These are phyloP conservation scores for Galeopsis tetrahit DNA, from an alignment of 257 asterid species.

Conservation along the genomic window DNA sequence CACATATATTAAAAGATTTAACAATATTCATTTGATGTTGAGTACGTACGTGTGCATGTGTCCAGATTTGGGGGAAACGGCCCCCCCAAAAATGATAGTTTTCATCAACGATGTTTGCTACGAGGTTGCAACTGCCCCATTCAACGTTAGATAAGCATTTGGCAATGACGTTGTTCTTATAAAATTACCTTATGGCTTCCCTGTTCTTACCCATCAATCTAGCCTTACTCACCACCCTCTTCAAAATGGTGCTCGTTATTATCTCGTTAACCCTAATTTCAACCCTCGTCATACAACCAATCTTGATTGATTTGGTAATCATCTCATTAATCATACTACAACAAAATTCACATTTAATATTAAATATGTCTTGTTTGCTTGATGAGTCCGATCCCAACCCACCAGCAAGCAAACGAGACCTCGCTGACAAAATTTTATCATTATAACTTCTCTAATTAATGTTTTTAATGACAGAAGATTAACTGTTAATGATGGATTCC, in stretches of 20 bases:
- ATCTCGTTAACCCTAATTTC: slow-evolving; percentile 42
- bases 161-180: slow-evolving; percentile 77
- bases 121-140: slow-evolving; percentile 65
- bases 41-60: background rate
- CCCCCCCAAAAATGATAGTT: slow-evolving; percentile 57
- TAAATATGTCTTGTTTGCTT: no score
- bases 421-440: no score
- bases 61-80: slow-evolving; percentile 47
- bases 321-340: background rate
- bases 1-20: background rate
- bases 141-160: slow-evolving; percentile 75
- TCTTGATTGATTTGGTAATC: slow-evolving; percentile 45
- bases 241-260: slow-evolving; percentile 76
- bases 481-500: no score
- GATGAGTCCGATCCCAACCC: no score
- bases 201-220: slow-evolving; percentile 75
- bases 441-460: no score
- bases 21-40: background rate
- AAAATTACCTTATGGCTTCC: slow-evolving; percentile 58
- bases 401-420: no score
- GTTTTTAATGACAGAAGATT: no score
- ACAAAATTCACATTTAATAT: no score
- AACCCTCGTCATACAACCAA: slow-evolving; percentile 47
- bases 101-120: slow-evolving; percentile 83
- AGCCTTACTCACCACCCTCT: slow-evolving; percentile 77